phyloP scores from a whole-genome alignment of 2,329 filamentous ascomycete genomes.

The Trichophyton rubrum region DNA sequence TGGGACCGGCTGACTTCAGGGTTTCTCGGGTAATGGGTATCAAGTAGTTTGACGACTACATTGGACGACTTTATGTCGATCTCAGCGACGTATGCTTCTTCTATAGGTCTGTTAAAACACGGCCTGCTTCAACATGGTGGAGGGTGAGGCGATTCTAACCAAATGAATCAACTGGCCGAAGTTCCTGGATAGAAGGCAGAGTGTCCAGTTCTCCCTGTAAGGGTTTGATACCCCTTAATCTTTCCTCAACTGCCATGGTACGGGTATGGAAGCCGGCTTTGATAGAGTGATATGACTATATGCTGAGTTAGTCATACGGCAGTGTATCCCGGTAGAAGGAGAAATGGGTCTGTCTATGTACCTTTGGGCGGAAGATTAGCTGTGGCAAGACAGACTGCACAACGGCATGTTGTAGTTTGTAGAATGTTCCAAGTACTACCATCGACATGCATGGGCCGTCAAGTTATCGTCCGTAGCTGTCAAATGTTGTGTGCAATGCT shows the following conservation, averaged over 20 bases:
- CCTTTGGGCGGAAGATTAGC: neutral
- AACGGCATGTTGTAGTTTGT: neutral
- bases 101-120: constrained; percentile 19
- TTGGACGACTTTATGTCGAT: constrained; percentile 34
- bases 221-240: constrained; percentile 20
- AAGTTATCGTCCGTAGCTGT: neutral
- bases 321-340: neutral
- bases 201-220: constrained; percentile 26
- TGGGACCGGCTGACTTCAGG: constrained; percentile 24
- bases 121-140: neutral
- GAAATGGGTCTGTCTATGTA: neutral
- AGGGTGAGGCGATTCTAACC: constrained; percentile 20
- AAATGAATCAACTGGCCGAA: constrained; percentile 28
- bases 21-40: constrained; percentile 26
- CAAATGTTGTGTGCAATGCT: neutral
- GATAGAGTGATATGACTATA: neutral
- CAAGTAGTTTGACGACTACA: constrained; percentile 34
- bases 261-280: neutral
- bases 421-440: neutral
- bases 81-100: constrained; percentile 33
- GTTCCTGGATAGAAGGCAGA: constrained; percentile 34
- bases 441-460: neutral
- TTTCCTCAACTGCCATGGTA: neutral
- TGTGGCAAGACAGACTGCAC: neutral
- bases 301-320: neutral